Evolutionary conservation across 129 eudicot species (phyloP).

Genomic region (Oenanthe sinensis): DNA sequence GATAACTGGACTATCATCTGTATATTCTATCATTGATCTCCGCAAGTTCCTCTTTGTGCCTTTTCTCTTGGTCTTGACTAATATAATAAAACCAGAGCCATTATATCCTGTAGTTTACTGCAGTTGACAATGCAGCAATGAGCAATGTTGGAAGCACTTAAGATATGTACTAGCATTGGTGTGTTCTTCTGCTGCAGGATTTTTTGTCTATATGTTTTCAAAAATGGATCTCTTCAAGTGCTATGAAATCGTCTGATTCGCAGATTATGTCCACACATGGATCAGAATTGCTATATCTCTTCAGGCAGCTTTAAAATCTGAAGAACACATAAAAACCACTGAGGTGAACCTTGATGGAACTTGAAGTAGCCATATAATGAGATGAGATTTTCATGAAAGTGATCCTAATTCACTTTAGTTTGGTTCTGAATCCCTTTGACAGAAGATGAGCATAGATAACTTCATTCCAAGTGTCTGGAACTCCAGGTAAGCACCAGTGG

Average conservation of each 20-base stretch:
- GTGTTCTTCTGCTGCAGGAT: constrained; percentile 13
- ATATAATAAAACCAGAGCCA: neutral
- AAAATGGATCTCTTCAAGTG: neutral
- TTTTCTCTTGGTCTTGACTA: neutral
- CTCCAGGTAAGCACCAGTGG: constrained; percentile 92
- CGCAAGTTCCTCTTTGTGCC: neutral
- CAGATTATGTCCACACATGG: constrained; percentile 89
- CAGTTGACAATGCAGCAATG: constrained; percentile 53
- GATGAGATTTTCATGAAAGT: constrained; percentile 13
- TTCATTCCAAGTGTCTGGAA: constrained; percentile 80
- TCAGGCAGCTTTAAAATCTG: constrained; percentile 88
- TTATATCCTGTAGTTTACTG: neutral
- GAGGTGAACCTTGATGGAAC: constrained; percentile 37
- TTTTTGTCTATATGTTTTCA: constrained; percentile 5
- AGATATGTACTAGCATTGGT: constrained; percentile 76
- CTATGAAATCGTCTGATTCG: constrained; percentile 12
- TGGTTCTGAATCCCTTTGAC: constrained; percentile 34
- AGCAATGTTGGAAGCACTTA: constrained; percentile 81
- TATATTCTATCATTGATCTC: neutral
- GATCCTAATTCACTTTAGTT: constrained; percentile 10
- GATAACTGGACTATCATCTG: neutral
- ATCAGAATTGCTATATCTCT: constrained; percentile 71
- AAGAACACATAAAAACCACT: constrained; percentile 61
- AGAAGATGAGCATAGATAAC: constrained; percentile 55
- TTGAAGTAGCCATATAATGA: neutral